Evolutionary conservation across 768 basidiomycete species (phyloP).

Genomic region (Psilocybe cubensis): DNA sequence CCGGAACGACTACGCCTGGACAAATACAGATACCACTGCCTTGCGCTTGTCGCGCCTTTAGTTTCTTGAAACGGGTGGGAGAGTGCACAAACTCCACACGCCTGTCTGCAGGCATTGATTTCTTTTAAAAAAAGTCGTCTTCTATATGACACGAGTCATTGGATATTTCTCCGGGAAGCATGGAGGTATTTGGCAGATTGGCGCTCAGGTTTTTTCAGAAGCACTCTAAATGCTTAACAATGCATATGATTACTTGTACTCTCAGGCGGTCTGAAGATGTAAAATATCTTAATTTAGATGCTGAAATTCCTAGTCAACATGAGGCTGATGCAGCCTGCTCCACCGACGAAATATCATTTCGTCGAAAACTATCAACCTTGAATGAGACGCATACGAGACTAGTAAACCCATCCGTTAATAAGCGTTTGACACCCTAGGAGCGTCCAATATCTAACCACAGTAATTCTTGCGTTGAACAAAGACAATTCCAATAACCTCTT

Average conservation of each 20-base stretch:
- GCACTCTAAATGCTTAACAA: background rate
- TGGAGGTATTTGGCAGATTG: conserved; percentile 7
- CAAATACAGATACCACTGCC: background rate
- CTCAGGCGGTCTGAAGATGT: background rate
- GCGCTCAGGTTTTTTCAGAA: conserved; percentile 2
- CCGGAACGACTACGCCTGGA: background rate
- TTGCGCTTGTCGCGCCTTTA: too few relatives aligned
- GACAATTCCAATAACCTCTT: background rate
- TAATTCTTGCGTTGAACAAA: background rate
- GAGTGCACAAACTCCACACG: background rate
- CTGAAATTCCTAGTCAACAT: background rate
- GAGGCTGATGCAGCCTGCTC: background rate
- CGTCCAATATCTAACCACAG: background rate
- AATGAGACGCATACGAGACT: too few relatives aligned
- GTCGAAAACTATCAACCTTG: background rate
- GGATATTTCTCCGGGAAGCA: background rate
- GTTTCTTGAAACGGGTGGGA: background rate
- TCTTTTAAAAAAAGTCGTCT: background rate
- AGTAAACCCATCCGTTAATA: too few relatives aligned
- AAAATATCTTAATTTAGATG: background rate
- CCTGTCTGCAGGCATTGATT: background rate
- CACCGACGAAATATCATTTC: background rate
- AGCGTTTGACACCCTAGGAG: too few relatives aligned
- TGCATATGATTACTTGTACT: background rate
- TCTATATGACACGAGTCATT: background rate